Conservation (phyloP, 768 basidiomycete species). For the Mycena amicta region DNA sequence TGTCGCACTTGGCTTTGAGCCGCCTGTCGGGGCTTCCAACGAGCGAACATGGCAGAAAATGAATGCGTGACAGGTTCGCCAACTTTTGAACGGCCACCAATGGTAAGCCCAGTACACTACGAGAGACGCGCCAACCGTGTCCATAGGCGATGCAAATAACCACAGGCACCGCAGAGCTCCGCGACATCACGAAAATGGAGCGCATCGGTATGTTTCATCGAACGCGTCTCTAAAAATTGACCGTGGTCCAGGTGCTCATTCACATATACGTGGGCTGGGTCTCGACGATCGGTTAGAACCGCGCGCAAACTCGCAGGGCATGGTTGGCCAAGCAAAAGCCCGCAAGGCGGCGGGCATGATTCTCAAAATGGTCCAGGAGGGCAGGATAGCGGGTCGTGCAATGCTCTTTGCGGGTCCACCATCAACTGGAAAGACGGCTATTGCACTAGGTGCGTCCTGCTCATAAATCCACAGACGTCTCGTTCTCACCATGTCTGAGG, state of each 20-base stretch:
- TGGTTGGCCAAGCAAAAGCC: conserved; percentile 96
- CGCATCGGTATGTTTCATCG: conserved; percentile 64
- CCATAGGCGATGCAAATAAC: conserved; percentile 69
- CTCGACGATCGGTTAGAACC: conserved; percentile 92
- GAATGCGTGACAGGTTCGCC: background rate
- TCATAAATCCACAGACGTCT: background rate
- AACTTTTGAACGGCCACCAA: background rate
- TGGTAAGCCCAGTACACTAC: background rate
- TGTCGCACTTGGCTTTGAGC: conserved; percentile 35
- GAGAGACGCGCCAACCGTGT: background rate
- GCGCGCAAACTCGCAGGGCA: conserved; percentile 85
- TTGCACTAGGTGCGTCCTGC: conserved; percentile 78
- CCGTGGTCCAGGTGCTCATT: conserved; percentile 69
- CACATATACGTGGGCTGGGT: conserved; percentile 94
- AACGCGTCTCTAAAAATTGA: conserved; percentile 5
- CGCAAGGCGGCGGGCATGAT: conserved; percentile 98
- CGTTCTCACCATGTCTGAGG: conserved; percentile 44
- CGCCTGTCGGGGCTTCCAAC: conserved; percentile 14
- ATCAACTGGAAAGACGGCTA: conserved; percentile 96
- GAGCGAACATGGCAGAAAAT: background rate
- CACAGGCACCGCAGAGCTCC: conserved; percentile 75
- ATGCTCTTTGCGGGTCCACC: conserved; percentile 98
- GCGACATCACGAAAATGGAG: conserved; percentile 92
- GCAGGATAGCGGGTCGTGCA: conserved; percentile 91
- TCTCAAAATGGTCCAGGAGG: conserved; percentile 97